Evolutionary conservation across 495 filamentous ascomycete genomes (phyloP), one percentile per base, ranked within the genome.

Genomic region (Extremus antarcticus): DNA sequence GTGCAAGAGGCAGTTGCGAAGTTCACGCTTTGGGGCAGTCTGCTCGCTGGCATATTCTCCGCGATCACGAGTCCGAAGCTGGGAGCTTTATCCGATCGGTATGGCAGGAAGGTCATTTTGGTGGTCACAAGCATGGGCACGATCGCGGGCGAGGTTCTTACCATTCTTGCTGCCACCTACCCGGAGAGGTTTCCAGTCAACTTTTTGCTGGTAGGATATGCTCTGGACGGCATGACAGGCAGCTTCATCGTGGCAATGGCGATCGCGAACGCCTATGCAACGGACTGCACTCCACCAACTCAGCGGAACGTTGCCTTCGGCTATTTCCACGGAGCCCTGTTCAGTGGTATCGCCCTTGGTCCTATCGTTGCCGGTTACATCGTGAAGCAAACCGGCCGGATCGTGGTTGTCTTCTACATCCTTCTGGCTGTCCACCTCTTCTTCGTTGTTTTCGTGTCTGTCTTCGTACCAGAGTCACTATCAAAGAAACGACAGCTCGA

Each of bases 201-300:
- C 45, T 81, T 84, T 73, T 71, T 98, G 13, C 73, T 97, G 8
- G 50, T 90, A 3, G 87, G 87, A 17, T 77, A 77, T 24, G 73
- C 86, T 21, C 70, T 87, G 29, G 91, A 97, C 65, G 91, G 91
- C 1, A 61, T 96, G 0, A 80, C 82, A 19, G 92, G 91, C 16
- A 94, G 88, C 29, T 94, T 95, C 68, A 90, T 87, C 1, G 77
- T 85, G 0, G 82, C 78, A 2, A 84, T 88, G 73, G 86, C 92
- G 10, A 63, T 97, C 39, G 80, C 78, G 21, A 80, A 90, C 63
- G 85, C 91, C 0, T 98, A 97, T 66, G 85, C 83, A 4, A 78
- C 87, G 40, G 92, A 98, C 65, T 95, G 88, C 68, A 91, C 92
- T 13, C 73, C 82, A 16, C 86, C 88, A 0, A 81, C 82, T 24